Conservation (phyloP, 2,329 filamentous ascomycete species). For the Salinomyces thailandicus region DNA sequence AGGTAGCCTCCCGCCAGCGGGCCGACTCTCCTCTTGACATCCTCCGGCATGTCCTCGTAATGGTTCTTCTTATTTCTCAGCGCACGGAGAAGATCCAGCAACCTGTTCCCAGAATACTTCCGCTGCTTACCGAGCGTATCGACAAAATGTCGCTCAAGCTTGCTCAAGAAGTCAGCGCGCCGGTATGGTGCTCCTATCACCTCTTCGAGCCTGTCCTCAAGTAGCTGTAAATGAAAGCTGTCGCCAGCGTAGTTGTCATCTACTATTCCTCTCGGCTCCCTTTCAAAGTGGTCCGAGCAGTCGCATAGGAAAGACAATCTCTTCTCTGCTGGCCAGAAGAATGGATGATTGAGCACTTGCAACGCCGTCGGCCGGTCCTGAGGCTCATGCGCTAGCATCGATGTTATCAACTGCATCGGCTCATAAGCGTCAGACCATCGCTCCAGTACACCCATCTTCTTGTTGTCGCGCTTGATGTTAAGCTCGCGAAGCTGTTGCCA, state of each 20-base stretch:
- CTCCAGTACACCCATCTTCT: constrained; percentile 44
- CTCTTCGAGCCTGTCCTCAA: constrained; percentile 41
- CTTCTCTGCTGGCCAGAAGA: constrained; percentile 91
- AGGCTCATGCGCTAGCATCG: constrained; percentile 63
- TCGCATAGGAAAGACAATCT: constrained; percentile 88
- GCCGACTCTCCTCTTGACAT: constrained; percentile 61
- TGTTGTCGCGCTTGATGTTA: constrained; percentile 86
- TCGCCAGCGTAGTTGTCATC: constrained; percentile 23
- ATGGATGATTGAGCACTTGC: constrained; percentile 82
- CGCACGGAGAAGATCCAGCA: constrained; percentile 80
- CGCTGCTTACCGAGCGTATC: constrained; percentile 86
- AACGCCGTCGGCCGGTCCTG: constrained; percentile 59
- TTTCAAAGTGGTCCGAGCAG: constrained; percentile 92
- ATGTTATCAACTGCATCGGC: constrained; percentile 72
- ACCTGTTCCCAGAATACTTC: constrained; percentile 76
- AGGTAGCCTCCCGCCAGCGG: constrained; percentile 65
- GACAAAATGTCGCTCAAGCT: constrained; percentile 70
- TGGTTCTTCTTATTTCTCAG: constrained; percentile 95
- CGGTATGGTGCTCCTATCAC: constrained; percentile 42
- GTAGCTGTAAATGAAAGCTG: constrained; percentile 51
- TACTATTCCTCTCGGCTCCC: constrained; percentile 61
- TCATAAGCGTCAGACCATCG: constrained; percentile 71
- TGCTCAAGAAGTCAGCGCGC: constrained; percentile 63
- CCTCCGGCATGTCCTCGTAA: constrained; percentile 87
- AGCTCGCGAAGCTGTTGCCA: constrained; percentile 80